Evolutionary conservation across 2,329 filamentous ascomycete genomes (phyloP).

Genomic region (Fusarium buxicola): DNA sequence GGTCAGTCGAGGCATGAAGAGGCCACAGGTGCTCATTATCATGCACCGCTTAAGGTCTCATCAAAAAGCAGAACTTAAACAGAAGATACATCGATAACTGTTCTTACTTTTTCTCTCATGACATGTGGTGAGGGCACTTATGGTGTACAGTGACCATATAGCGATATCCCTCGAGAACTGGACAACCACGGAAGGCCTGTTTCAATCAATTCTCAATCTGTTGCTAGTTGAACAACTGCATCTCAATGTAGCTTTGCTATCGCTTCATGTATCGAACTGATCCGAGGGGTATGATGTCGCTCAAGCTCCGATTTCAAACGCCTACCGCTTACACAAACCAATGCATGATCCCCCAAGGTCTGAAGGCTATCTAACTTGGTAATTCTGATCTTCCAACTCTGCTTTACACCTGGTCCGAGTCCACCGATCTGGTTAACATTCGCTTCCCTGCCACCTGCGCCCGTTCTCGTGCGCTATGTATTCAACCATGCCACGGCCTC

Average conservation of each 20-base stretch:
- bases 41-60: too few relatives aligned
- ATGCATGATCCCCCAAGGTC: not conserved
- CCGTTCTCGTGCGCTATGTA: not conserved
- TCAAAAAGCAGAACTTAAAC: not conserved
- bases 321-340: conserved; percentile 13
- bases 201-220: not conserved
- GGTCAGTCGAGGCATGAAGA: too few relatives aligned
- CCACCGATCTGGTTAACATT: not conserved
- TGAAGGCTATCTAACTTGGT: not conserved
- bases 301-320: conserved; percentile 21
- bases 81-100: too few relatives aligned
- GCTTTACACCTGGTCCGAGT: not conserved
- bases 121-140: too few relatives aligned
- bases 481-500: conserved; percentile 8
- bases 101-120: too few relatives aligned
- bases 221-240: not conserved
- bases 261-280: conserved; percentile 17
- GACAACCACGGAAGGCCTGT: not conserved
- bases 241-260: conserved; percentile 11
- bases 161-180: too few relatives aligned
- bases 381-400: not conserved
- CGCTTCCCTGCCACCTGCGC: not conserved
- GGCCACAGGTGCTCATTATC: too few relatives aligned
- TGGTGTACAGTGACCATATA: not conserved
- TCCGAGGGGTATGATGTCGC: conserved; percentile 23